These are phyloP conservation scores for Afroboletus lepidellus DNA, from an alignment of 1,284 basidiomycete species.

Conservation along the genomic window DNA sequence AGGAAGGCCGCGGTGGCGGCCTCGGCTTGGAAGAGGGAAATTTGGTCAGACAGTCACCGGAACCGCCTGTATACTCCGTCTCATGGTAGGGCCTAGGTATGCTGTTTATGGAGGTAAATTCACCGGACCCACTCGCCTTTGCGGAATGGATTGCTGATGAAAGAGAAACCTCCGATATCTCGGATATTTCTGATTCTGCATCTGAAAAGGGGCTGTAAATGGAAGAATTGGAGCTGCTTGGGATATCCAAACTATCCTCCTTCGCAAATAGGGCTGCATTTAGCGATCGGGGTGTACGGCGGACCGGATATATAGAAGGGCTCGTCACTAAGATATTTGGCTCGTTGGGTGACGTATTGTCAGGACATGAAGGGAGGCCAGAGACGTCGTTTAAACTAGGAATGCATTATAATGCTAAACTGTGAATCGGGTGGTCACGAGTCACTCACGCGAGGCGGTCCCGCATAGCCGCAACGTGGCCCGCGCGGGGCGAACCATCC, in stretches of 20 bases:
- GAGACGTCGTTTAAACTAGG: constrained; percentile 11
- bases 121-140: constrained; percentile 7
- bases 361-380: constrained; percentile 5
- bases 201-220: constrained; percentile 32
- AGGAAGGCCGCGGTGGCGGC: constrained; percentile 21
- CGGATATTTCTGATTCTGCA: constrained; percentile 30
- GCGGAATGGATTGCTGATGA: constrained; percentile 5
- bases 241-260: constrained; percentile 24
- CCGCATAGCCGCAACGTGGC: constrained; percentile 13
- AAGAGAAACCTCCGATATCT: constrained; percentile 18
- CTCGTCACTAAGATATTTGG: constrained; percentile 28
- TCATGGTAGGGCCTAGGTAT: constrained; percentile 1
- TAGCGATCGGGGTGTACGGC: constrained; percentile 12
- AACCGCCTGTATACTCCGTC: constrained; percentile 19
- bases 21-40: constrained; percentile 18
- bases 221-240: constrained; percentile 25
- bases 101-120: background rate
- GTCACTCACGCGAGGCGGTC: constrained; percentile 24
- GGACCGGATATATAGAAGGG: constrained; percentile 21
- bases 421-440: background rate
- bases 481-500: constrained; percentile 7
- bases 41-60: constrained; percentile 20
- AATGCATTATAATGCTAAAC: background rate
- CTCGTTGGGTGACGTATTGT: constrained; percentile 23
- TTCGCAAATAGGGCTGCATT: constrained; percentile 21